Percentiles rank a stretch among this genome's conserved stretches.
These are phyloP conservation scores for Colletotrichum sansevieriae DNA, from an alignment of 2,329 filamentous ascomycete species.

Conservation along the genomic window DNA sequence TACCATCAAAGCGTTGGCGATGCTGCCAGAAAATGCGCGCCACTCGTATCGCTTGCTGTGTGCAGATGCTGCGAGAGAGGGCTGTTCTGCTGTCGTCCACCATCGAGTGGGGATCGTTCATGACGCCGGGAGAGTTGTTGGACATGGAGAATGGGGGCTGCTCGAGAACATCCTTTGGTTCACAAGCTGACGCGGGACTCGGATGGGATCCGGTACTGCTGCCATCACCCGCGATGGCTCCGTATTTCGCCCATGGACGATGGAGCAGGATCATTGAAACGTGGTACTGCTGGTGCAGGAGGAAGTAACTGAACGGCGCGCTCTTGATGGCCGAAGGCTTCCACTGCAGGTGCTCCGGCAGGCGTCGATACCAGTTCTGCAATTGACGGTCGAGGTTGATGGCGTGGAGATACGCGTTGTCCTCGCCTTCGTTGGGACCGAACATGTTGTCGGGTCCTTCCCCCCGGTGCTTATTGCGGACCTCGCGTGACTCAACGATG, in stretches of 20 bases:
- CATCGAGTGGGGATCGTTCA: conserved; percentile 51
- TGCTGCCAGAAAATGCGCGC: conserved; percentile 68
- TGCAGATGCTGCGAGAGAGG: conserved; percentile 65
- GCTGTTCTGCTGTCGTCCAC: conserved; percentile 58
- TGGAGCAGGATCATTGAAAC: conserved; percentile 66
- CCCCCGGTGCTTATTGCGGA: conserved; percentile 49
- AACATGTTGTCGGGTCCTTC: conserved; percentile 48
- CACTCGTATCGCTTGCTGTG: conserved; percentile 66
- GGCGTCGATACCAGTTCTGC: conserved; percentile 65
- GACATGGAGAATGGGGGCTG: conserved; percentile 42
- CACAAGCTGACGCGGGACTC: conserved; percentile 47
- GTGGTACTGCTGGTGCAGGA: conserved; percentile 69
- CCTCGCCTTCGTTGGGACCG: conserved; percentile 52
- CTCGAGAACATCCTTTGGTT: conserved; percentile 9
- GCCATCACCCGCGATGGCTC: conserved; percentile 52
- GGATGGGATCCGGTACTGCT: conserved; percentile 50
- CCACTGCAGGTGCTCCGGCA: conserved; percentile 63
- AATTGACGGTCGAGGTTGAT: conserved; percentile 66
- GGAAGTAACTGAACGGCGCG: conserved; percentile 64
- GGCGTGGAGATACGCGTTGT: conserved; percentile 63
- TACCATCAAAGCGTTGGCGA: conserved; percentile 63
- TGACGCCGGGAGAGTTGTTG: conserved; percentile 44
- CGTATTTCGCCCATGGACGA: conserved; percentile 66
- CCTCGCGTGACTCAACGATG: conserved; percentile 60
- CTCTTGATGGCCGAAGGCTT: conserved; percentile 63